Conservation (phyloP, 2,329 filamentous ascomycete genomes). For the Aureobasidium leucospermi region DNA sequence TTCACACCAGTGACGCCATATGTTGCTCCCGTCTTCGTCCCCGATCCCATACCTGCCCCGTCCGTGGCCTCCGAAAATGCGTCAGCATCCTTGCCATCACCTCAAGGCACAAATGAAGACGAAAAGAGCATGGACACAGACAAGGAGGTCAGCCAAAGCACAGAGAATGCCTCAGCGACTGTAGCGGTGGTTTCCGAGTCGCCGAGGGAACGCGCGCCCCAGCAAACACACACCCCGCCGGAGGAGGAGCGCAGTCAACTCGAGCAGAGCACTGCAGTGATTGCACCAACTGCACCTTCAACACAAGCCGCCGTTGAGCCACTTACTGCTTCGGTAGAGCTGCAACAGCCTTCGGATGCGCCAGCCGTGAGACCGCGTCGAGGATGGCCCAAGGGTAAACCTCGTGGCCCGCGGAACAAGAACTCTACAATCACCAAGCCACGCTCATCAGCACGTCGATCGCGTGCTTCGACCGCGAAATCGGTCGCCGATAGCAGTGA, state of each 20-base stretch:
- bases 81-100: conserved; percentile 7
- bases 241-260: conserved; percentile 14
- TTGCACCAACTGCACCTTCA: conserved; percentile 18
- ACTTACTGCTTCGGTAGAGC: not conserved
- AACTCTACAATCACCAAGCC: conserved; percentile 38
- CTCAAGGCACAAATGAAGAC: conserved; percentile 12
- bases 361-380: conserved; percentile 22
- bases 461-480: conserved; percentile 11
- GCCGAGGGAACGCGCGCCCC: not conserved
- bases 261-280: not conserved
- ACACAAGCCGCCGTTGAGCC: conserved; percentile 3
- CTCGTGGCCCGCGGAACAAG: conserved; percentile 28
- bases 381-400: conserved; percentile 41
- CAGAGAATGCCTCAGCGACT: not conserved
- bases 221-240: conserved; percentile 18
- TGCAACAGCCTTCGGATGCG: not conserved
- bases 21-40: not conserved
- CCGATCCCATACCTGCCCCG: not conserved
- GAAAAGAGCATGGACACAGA: conserved; percentile 9
- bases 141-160: not conserved
- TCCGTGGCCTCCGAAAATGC: not conserved
- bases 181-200: not conserved
- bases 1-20: not conserved
- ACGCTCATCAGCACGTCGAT: conserved; percentile 30
- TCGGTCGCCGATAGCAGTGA: conserved; percentile 5